Base-by-base conservation (phyloP, 2,329 filamentous ascomycete genomes). In the Pestalotiopsis sp. region DNA sequence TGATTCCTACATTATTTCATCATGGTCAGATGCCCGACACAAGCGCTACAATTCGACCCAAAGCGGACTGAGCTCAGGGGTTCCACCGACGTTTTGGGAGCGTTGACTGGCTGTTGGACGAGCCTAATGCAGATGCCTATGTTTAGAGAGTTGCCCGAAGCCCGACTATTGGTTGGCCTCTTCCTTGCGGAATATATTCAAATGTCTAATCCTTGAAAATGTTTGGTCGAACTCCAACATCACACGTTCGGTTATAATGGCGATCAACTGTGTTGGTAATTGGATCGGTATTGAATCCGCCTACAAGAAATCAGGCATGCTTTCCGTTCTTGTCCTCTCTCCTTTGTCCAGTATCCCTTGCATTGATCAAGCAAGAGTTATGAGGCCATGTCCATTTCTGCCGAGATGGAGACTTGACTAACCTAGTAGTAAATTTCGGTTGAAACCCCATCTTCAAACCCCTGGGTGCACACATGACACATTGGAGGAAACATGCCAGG, bases 391-490 rank as follows among this genome's bases (percentile, higher is more conserved):
- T 52, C 44, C 44, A 52, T 52, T 52, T 52, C 44, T 52, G 44
- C 44, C 44, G 44, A 52, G 44, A 52, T 52, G 20, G 44, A 52
- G 58, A 40, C 39, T 63, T 30, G 63, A 44, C 63, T 10, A n/a
- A n/a, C n/a, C n/a, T n/a, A 35, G 30, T 9, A 35, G 30, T 35
- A 38, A 35, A 35, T 14, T n/a, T 38, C n/a, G 44, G n/a, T 56
- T 65, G 63, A 65, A 65, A 65, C 63, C 56, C 26, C 68, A 69
- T 66, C 60, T 38, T 63, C 64, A 65, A 67, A 62, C 66, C 70
- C 68, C 71, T 68, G 66, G 66, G 65, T 65, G 67, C 66, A 58
- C 67, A 70, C 67, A 73, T 71, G 73, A 73, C 69, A 73, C 72
- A 68, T 71, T 68, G 70, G 70, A 52, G 69, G 71, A 72, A 71